Evolutionary conservation across 352 stramenopile genomes (phyloP).

Genomic region (Pythium dissotocum): DNA sequence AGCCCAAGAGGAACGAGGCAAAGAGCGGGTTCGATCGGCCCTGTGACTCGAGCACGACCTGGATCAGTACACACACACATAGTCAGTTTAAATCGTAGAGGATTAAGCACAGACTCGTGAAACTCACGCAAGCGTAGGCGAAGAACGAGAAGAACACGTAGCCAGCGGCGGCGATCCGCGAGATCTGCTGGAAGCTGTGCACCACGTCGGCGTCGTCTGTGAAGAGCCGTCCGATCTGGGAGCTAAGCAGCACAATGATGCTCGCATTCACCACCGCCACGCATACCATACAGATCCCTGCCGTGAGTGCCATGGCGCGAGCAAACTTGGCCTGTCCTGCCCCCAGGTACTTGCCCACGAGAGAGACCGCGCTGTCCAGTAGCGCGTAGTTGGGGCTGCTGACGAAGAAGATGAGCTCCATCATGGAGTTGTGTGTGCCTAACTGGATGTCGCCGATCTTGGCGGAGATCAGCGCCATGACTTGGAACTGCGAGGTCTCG

Average conservation of each 20-base stretch:
- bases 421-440: constrained; percentile 72
- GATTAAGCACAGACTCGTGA: too few species aligned
- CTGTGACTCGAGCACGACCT: too few species aligned
- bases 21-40: too few species aligned
- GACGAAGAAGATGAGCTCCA: constrained; percentile 79
- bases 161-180: constrained; percentile 39
- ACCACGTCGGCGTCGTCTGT: constrained; percentile 59
- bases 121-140: constrained; percentile 42
- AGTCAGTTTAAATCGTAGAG: too few species aligned
- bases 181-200: constrained; percentile 53
- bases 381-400: constrained; percentile 76
- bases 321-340: constrained; percentile 38
- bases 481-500: constrained; percentile 71
- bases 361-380: constrained; percentile 52
- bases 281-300: constrained; percentile 33
- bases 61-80: too few species aligned
- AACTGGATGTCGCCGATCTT: constrained; percentile 66
- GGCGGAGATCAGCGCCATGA: constrained; percentile 66
- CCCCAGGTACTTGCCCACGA: constrained; percentile 63
- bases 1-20: too few species aligned
- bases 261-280: constrained; percentile 45
- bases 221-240: constrained; percentile 60
- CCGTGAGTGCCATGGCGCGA: constrained; percentile 31
- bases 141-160: constrained; percentile 74
- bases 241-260: constrained; percentile 37